Percentiles rank a stretch among this genome's conserved stretches.
Evolutionary conservation across 1,139 yeast species (phyloP).

Genomic region (Candida tropicalis): DNA sequence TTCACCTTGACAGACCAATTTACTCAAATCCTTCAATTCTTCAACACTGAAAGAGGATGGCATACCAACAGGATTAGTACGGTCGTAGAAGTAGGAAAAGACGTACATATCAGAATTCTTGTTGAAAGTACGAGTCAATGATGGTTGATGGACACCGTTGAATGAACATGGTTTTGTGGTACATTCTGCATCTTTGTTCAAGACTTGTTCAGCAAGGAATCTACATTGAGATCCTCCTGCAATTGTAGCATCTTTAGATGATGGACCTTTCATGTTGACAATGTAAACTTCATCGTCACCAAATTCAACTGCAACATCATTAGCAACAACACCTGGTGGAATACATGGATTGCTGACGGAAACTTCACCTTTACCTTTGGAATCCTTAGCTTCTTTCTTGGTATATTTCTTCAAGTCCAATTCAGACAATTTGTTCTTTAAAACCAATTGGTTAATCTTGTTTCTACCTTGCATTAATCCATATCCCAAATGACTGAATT

Average conservation of each 20-base stretch:
- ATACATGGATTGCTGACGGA: conserved; percentile 78
- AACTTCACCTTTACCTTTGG: conserved; percentile 33
- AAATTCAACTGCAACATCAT: conserved; percentile 59
- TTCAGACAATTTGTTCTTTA: conserved; percentile 44
- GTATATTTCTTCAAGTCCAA: conserved; percentile 27
- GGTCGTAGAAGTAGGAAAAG: conserved; percentile 92
- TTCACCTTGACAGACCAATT: conserved; percentile 83
- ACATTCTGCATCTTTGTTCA: conserved; percentile 84
- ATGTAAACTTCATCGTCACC: conserved; percentile 51
- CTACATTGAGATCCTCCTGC: conserved; percentile 73
- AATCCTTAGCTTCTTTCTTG: conserved; percentile 37
- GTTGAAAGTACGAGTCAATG: conserved; percentile 74
- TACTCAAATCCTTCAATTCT: conserved; percentile 81
- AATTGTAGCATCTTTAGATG: conserved; percentile 20
- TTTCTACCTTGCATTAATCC: conserved; percentile 95
- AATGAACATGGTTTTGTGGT: conserved; percentile 82
- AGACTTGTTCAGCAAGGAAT: conserved; percentile 73
- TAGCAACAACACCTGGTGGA: conserved; percentile 67
- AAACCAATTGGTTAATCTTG: conserved; percentile 66
- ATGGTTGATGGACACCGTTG: conserved; percentile 96
- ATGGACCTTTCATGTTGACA: conserved; percentile 77
- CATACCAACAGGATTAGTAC: conserved; percentile 92
- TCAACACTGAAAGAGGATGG: conserved; percentile 84
- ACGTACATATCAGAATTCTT: conserved; percentile 75
- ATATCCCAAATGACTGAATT: conserved; percentile 92